A percentile compares a stretch with the other conserved stretches of the same genome.
These are phyloP conservation scores for Penicillium sp. DNA, from an alignment of 2,329 filamentous ascomycete species.

Conservation along the genomic window DNA sequence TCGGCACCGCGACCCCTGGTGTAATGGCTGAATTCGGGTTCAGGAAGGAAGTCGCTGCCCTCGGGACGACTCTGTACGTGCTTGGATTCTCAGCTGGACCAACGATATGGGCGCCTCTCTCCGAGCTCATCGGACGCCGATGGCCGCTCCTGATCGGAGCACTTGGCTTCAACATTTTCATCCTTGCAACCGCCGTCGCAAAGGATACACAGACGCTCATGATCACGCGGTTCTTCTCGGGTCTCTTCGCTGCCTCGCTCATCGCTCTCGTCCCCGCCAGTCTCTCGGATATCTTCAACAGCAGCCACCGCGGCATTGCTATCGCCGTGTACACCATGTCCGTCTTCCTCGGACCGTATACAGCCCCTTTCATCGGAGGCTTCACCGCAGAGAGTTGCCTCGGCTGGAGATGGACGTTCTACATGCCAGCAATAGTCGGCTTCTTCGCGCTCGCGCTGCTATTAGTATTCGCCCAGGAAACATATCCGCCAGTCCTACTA, in stretches of 20 bases:
- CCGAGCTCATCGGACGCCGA: slow-evolving; percentile 63
- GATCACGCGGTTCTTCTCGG: slow-evolving; percentile 50
- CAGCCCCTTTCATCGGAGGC: slow-evolving; percentile 55
- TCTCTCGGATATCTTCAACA: slow-evolving; percentile 55
- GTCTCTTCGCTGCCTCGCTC: slow-evolving; percentile 48
- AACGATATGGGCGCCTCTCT: slow-evolving; percentile 64
- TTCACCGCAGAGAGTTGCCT: slow-evolving; percentile 52
- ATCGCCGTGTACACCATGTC: slow-evolving; percentile 54
- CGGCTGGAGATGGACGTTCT: slow-evolving; percentile 56
- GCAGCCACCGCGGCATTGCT: slow-evolving; percentile 42
- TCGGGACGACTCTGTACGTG: slow-evolving; percentile 53
- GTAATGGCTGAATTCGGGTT: slow-evolving; percentile 56
- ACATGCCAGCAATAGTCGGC: slow-evolving; percentile 57
- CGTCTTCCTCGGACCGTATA: slow-evolving; percentile 52
- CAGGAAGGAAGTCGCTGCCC: slow-evolving; percentile 43
- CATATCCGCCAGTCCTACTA: slow-evolving; percentile 51
- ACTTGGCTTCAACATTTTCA: slow-evolving; percentile 48
- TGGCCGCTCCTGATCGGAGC: slow-evolving; percentile 52
- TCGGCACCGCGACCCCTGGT: slow-evolving; percentile 64
- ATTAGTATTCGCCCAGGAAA: slow-evolving; percentile 54
- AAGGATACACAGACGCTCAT: slow-evolving; percentile 45
- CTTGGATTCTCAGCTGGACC: slow-evolving; percentile 62
- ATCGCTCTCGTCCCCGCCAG: slow-evolving; percentile 47
- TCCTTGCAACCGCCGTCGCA: slow-evolving; percentile 49
- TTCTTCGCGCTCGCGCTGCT: slow-evolving; percentile 46